Evolutionary conservation across 176 grass and related monocot genomes (phyloP), one percentile per base, ranked within the genome.

Genomic region (Triticum urartu): DNA sequence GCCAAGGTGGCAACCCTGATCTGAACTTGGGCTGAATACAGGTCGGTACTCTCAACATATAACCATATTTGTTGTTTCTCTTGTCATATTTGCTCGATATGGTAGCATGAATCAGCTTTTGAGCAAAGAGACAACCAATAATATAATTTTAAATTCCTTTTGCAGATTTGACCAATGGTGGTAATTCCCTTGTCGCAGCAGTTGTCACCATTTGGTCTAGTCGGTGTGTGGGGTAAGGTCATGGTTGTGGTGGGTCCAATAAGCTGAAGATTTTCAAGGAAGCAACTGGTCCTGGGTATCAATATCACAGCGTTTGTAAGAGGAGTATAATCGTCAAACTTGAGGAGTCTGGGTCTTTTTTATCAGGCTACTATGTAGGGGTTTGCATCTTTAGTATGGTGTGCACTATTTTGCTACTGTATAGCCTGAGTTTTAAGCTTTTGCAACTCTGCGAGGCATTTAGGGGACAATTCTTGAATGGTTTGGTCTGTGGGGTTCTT

Each of bases 1-100:
- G 60, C 67, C 80, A 79, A 75, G 76, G 85, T 33, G 85, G 87
- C 77, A 86, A 87, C 61, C 79, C 90, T 64, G 94, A 89, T 25
- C 91, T 95, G 79, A 92, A 90, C 89, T 93, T 99, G 67, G 79
- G 91, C 38, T 99, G 64, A 97, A 85, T 88, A 60, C 72, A 73
- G 90, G 90, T 91, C 20, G 72, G 78, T 88, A 20, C 6, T 78
- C 65, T 43, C 15, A 47, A 38, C 48, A 60, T 6, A 15, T 9
- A 50, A 35, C 13, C 33, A 21, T 33, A 6, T 14, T 47, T 77
- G 33, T 60, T 45, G 32, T 43, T 50, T 11, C 65, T 21, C 20
- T 48, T 13, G 1, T 58, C 56, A 59, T 18, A 54, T 18, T 59
- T 2, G 20, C 45, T 6, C 0, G n/a, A 9, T 59, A 11, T 59